Percentiles rank a stretch among this genome's conserved stretches.
Conservation (phyloP, 345 rosid genomes). For the Citrus maxima region DNA sequence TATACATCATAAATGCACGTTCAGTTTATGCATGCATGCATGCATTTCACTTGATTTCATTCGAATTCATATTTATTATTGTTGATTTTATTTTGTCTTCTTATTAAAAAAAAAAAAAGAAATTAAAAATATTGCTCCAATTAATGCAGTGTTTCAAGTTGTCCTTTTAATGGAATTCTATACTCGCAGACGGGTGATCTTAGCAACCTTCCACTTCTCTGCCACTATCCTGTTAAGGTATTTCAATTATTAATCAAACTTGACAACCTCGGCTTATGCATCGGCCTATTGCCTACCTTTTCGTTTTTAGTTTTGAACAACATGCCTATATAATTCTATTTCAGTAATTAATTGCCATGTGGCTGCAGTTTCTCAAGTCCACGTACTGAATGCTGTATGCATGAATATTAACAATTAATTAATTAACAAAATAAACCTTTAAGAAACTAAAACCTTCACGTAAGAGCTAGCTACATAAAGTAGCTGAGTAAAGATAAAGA, state of each 20-base stretch:
- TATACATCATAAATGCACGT: background rate
- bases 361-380: no score
- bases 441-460: background rate
- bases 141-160: constrained; percentile 31
- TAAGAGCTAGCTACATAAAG: background rate
- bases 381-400: no score
- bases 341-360: no score
- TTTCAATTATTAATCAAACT: background rate
- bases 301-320: no score
- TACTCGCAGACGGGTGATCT: constrained; percentile 62
- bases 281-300: background rate
- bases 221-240: constrained; percentile 81
- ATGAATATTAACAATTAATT: no score
- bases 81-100: background rate
- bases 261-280: background rate
- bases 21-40: no score
- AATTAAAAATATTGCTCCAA: background rate
- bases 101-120: no score
- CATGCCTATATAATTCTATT: no score
- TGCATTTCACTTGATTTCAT: background rate
- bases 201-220: constrained; percentile 54
- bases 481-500: background rate
- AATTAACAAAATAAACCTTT: background rate
- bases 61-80: no score
- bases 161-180: constrained; percentile 24